These are phyloP conservation scores for Isoetes engelmannii DNA, from an alignment of 83 land plant species.

Conservation along the genomic window DNA sequence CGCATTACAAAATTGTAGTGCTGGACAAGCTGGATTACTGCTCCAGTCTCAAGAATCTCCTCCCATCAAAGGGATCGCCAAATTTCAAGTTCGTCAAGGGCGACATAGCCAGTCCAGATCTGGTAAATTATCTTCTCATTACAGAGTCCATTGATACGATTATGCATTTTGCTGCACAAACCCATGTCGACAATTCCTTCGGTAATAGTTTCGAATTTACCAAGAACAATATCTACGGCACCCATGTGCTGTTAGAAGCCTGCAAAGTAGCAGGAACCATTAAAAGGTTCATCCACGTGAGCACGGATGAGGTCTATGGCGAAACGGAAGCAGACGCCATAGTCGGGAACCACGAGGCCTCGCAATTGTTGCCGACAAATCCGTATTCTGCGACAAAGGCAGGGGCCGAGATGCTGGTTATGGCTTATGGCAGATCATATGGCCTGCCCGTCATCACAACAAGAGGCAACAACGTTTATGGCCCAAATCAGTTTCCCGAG, in stretches of 20 bases:
- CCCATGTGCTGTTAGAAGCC: conserved; percentile 62
- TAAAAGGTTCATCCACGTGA: conserved; percentile 54
- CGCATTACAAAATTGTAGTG: conserved; percentile 58
- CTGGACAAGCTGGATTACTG: conserved; percentile 75
- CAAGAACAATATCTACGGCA: conserved; percentile 58
- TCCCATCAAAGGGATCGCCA: conserved; percentile 40
- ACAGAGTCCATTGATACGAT: conserved; percentile 63
- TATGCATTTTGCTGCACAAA: conserved; percentile 66
- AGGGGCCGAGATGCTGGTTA: conserved; percentile 70
- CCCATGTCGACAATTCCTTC: conserved; percentile 63
- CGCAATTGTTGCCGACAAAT: too few relatives aligned
- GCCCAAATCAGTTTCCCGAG: conserved; percentile 65
- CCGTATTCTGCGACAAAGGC: conserved; percentile 67
- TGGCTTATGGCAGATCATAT: conserved; percentile 72
- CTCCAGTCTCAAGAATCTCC: too few relatives aligned
- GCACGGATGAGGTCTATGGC: conserved; percentile 56
- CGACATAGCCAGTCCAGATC: conserved; percentile 58
- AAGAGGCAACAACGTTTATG: conserved; percentile 59
- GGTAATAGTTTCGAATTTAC: conserved; percentile 64
- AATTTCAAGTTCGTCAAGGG: conserved; percentile 69
- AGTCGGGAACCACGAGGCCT: conserved; percentile 59
- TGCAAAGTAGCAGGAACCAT: conserved; percentile 58
- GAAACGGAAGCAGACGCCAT: conserved; percentile 58
- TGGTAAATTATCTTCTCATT: conserved; percentile 54
- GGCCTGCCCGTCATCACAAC: conserved; percentile 60